Percentiles rank a stretch among this genome's conserved stretches.
Evolutionary conservation across 768 basidiomycete species (phyloP).

Genomic region (Pisolithus orientalis): DNA sequence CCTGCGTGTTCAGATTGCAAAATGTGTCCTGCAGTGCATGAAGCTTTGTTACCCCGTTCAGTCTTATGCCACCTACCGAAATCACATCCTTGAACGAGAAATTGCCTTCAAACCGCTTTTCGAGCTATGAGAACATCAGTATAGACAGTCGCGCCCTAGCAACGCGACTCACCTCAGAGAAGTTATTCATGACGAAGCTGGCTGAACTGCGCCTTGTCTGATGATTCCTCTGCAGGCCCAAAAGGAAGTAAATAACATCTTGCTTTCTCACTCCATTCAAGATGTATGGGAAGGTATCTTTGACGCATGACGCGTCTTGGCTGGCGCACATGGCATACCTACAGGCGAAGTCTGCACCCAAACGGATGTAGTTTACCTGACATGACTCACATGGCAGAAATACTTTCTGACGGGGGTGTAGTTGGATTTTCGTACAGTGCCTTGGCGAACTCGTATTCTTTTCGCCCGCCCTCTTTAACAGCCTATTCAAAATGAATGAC

Average conservation of each 20-base stretch:
- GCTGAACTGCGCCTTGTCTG: constrained; percentile 47
- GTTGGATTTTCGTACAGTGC: constrained; percentile 64
- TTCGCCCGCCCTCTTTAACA: constrained; percentile 64
- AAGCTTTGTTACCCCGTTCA: constrained; percentile 3
- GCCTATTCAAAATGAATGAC: constrained; percentile 34
- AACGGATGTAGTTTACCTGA: background rate
- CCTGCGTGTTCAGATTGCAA: constrained; percentile 51
- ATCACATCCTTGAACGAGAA: constrained; percentile 50
- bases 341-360: constrained; percentile 1
- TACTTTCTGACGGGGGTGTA: constrained; percentile 61
- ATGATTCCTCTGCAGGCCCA: constrained; percentile 50
- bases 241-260: constrained; percentile 61
- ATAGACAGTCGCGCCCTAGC: background rate
- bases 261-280: constrained; percentile 47
- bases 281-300: constrained; percentile 60
- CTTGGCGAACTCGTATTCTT: constrained; percentile 70
- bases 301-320: constrained; percentile 47
- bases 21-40: constrained; percentile 29
- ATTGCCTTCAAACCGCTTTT: constrained; percentile 67
- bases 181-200: constrained; percentile 65
- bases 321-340: constrained; percentile 64
- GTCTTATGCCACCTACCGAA: constrained; percentile 34
- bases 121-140: constrained; percentile 35
- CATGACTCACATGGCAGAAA: constrained; percentile 57
- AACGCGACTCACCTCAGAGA: constrained; percentile 43